Percentiles rank a stretch among this genome's conserved stretches.
Conservation (phyloP, 805 yeast genomes). For the Brettanomyces nanus region DNA sequence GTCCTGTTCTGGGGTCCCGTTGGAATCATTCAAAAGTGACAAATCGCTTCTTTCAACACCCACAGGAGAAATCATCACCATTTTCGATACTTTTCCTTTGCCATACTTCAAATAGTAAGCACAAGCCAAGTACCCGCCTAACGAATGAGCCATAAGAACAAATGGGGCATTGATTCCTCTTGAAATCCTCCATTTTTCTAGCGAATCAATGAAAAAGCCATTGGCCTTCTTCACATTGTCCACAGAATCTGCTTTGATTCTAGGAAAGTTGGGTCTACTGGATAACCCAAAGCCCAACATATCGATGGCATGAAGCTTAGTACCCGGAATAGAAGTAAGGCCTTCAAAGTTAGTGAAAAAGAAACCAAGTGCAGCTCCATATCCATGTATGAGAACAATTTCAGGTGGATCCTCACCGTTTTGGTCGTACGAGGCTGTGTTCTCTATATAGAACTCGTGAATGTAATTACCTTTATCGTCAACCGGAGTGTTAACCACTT, state of each 20-base stretch:
- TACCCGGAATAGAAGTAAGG: conserved; percentile 43
- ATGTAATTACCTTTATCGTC: conserved; percentile 39
- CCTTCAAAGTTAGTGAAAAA: conserved; percentile 62
- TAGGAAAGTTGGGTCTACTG: conserved; percentile 40
- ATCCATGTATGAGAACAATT: conserved; percentile 80
- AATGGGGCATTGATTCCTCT: conserved; percentile 38
- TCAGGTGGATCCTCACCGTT: conserved; percentile 11
- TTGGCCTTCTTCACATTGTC: conserved; percentile 40
- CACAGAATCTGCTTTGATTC: conserved; percentile 19
- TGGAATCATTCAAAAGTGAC: conserved; percentile 26
- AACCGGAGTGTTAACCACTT: conserved; percentile 45
- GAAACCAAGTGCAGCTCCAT: conserved; percentile 83
- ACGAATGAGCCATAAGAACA: conserved; percentile 68
- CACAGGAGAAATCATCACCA: conserved; percentile 64
- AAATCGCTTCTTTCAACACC: conserved; percentile 64
- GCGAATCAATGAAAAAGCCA: conserved; percentile 47
- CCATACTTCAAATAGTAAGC: conserved; percentile 59
- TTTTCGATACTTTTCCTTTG: conserved; percentile 35
- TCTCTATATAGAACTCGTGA: conserved; percentile 63
- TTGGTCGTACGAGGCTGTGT: conserved; percentile 21
- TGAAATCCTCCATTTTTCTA: conserved; percentile 57
- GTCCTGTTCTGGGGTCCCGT: conserved; percentile 4
- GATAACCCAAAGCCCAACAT: conserved; percentile 68
- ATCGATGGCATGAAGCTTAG: conserved; percentile 59
- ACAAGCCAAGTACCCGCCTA: conserved; percentile 67